phyloP scores from a whole-genome alignment of 2,329 filamentous ascomycete species.

The Hirsutella minnesotensis region DNA sequence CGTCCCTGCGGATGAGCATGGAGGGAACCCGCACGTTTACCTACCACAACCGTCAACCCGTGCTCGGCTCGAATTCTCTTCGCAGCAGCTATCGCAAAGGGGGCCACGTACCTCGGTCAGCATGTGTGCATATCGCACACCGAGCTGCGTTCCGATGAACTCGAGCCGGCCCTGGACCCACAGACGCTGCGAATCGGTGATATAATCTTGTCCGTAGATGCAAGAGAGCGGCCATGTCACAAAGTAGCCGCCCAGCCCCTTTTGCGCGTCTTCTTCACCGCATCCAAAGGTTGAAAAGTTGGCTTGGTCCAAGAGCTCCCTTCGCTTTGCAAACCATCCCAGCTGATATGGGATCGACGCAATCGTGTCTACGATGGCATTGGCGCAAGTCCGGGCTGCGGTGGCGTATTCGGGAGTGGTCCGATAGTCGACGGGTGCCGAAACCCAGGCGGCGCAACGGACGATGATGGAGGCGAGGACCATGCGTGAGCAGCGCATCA shows the following conservation, averaged over 20 bases:
- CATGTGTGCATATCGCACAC: slow-evolving; percentile 46
- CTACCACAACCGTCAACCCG: slow-evolving; percentile 19
- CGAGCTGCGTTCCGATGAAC: slow-evolving; percentile 42
- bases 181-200: slow-evolving; percentile 43
- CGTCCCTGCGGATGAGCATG: slow-evolving; percentile 47
- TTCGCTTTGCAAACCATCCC: slow-evolving; percentile 41
- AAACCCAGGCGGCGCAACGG: slow-evolving; percentile 49
- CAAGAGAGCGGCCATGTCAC: slow-evolving; percentile 46
- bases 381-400: slow-evolving; percentile 36
- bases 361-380: slow-evolving; percentile 46
- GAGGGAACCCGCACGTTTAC: slow-evolving; percentile 47
- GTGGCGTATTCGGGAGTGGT: slow-evolving; percentile 51
- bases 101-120: slow-evolving; percentile 33
- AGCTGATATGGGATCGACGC: slow-evolving; percentile 50
- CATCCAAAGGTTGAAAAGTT: slow-evolving; percentile 35
- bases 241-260: slow-evolving; percentile 47
- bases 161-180: slow-evolving; percentile 43
- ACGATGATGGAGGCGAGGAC: slow-evolving; percentile 43
- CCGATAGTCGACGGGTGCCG: slow-evolving; percentile 47
- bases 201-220: slow-evolving; percentile 43
- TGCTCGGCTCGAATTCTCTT: neutral
- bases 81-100: neutral
- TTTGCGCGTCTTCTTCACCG: slow-evolving; percentile 36
- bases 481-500: slow-evolving; percentile 39
- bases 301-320: slow-evolving; percentile 25